These are phyloP conservation scores for Plasmodium falciparum DNA, from an alignment of 169 alveolate genomes.

Conservation along the genomic window DNA sequence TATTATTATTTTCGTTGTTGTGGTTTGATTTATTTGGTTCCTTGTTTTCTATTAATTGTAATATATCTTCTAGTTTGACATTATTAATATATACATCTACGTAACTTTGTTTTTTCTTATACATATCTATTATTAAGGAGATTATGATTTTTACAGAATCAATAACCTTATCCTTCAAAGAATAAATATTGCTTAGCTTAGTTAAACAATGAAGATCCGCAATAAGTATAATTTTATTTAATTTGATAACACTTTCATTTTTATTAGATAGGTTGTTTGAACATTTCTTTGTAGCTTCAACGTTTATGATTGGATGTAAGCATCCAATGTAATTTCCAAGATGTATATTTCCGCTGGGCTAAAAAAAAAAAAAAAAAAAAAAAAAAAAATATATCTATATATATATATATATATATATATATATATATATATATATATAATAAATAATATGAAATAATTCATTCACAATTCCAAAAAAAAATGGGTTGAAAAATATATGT, in stretches of 20 bases:
- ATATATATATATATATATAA: neutral
- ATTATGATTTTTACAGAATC: conserved; percentile 39
- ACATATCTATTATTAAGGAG: conserved; percentile 68
- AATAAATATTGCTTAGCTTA: conserved; percentile 26
- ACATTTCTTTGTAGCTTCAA: conserved; percentile 24
- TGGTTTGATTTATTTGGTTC: neutral
- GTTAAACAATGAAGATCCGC: conserved; percentile 69
- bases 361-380: neutral
- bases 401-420: neutral
- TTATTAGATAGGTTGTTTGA: neutral
- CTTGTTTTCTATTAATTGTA: conserved; percentile 2
- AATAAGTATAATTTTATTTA: conserved; percentile 49
- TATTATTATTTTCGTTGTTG: neutral
- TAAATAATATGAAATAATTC: too few relatives aligned
- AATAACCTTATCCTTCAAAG: conserved; percentile 30
- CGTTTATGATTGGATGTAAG: conserved; percentile 49
- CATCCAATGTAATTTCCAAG: conserved; percentile 73
- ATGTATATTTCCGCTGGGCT: conserved; percentile 72
- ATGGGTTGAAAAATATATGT: neutral
- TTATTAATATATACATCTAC: conserved; percentile 38
- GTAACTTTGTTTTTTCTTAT: conserved; percentile 44
- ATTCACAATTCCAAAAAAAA: neutral
- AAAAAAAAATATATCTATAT: too few relatives aligned
- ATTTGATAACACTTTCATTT: conserved; percentile 1
- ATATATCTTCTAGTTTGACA: conserved; percentile 29